phyloP scores from a whole-genome alignment of 1,139 yeast species.

The Debaryomyces fabryi region DNA sequence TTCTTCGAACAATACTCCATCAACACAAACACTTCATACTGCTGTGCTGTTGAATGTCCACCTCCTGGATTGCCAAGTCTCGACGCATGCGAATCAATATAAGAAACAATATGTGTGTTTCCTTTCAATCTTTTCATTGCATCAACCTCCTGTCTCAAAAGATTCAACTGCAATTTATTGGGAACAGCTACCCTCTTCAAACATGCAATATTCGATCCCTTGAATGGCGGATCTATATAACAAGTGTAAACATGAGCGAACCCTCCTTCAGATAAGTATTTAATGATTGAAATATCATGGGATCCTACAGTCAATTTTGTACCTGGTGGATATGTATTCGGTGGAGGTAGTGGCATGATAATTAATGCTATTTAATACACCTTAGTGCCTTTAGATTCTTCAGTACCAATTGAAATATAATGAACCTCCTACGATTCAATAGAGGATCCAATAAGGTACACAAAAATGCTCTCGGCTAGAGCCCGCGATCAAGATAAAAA shows the following conservation, averaged over 20 bases:
- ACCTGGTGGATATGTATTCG: conserved; percentile 64
- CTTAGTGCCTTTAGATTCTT: neutral
- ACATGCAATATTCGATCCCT: conserved; percentile 57
- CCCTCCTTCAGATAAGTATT: conserved; percentile 73
- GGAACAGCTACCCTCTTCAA: conserved; percentile 77
- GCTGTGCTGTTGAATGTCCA: conserved; percentile 34
- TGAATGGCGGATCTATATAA: conserved; percentile 52
- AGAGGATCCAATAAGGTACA: conserved; percentile 1
- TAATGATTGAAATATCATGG: conserved; percentile 57
- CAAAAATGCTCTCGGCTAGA: conserved; percentile 1
- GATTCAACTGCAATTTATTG: conserved; percentile 66
- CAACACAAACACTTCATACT: conserved; percentile 84
- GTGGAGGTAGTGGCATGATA: conserved; percentile 42
- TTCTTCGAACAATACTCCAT: conserved; percentile 92
- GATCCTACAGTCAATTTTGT: conserved; percentile 66
- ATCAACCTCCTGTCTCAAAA: conserved; percentile 76
- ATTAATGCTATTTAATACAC: neutral
- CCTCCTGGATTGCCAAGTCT: conserved; percentile 41
- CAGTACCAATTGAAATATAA: neutral
- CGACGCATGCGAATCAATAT: conserved; percentile 95
- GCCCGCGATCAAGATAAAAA: neutral
- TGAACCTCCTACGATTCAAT: neutral
- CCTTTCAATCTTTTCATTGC: conserved; percentile 83
- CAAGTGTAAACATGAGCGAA: conserved; percentile 80
- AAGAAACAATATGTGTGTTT: conserved; percentile 77